Conservation (phyloP, 2,329 filamentous ascomycete genomes). For the Hymenoscyphus infarciens region DNA sequence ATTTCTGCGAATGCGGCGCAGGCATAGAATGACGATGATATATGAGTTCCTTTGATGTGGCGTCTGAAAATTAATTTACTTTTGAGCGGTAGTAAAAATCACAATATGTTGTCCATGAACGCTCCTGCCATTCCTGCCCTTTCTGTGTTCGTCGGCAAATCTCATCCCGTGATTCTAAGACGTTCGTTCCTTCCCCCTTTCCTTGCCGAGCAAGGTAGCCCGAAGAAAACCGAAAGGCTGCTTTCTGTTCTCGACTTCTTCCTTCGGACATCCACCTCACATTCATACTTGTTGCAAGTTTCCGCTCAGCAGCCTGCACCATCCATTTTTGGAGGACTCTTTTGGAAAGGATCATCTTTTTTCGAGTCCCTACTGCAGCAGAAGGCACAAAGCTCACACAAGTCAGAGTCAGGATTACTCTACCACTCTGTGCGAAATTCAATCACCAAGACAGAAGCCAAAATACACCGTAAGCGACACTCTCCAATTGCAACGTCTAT, state of each 20-base stretch:
- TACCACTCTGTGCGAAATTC: background rate
- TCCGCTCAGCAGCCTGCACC: constrained; percentile 10
- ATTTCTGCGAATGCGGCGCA: constrained; percentile 29
- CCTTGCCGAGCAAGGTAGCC: background rate
- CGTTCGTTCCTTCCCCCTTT: constrained; percentile 1
- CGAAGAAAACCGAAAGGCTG: background rate
- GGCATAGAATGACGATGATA: constrained; percentile 6
- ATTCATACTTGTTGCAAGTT: constrained; percentile 17
- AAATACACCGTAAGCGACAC: background rate
- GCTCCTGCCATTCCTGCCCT: background rate
- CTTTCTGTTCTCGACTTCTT: background rate
- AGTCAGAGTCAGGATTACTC: background rate
- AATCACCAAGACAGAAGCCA: background rate
- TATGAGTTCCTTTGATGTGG: background rate
- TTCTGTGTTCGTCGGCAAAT: background rate
- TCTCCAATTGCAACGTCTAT: background rate
- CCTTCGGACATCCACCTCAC: constrained; percentile 12
- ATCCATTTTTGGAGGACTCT: constrained; percentile 18
- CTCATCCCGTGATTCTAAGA: background rate
- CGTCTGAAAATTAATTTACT: constrained; percentile 2
- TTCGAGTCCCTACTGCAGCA: background rate
- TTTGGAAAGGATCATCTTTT: constrained; percentile 13
- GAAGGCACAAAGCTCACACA: background rate
- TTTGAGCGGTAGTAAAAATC: constrained; percentile 4
- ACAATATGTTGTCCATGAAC: background rate